Base-by-base conservation (phyloP, 306 rosid species). In the Comarum palustre region DNA sequence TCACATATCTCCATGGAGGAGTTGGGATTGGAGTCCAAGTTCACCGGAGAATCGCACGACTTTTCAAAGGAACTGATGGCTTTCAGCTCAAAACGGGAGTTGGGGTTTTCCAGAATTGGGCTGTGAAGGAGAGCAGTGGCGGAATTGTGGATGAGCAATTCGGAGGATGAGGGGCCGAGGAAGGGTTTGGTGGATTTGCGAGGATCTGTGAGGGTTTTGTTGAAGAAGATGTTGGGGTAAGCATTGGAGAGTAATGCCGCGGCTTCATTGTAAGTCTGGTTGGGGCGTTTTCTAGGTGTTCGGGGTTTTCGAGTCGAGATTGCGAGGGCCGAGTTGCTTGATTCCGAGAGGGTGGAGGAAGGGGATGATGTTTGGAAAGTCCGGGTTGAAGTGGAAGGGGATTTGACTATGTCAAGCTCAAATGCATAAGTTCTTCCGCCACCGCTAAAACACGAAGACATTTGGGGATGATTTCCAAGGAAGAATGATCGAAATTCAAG, bases 211-310 rank as follows among this genome's bases (percentile, higher is more conserved):
- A 80, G 92, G 62, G 57, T 80, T 4, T 85, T 86, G 42, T 82
- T 66, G 19, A 93, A 75, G 87, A 94, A 94, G 50, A 94, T 86
- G 51, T 88, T 86, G 0, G 99, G 99, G 77, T 94, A 94, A 0
- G 91, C 96, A 0, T 93, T 91, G 69, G 97, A 89, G 24, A 91
- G 96, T 41, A 94, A 82, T 13, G 92, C 79, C 1, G 99, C 93
- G 3, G 99, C 97, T 75, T 94, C 99, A 70, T 91, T 94, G 87
- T 89, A 94, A 27, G 84, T 94, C 75, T 94, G 97, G 78, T 94
- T 94, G 7, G 99, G 99, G 3, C 99, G 86, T 63, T 94, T 94
- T 16, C 99, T 59, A 0, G 93, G 91, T 0, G 97, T 88, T 70
- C 97, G 66, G 9, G 90, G 86, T 72, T 94, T 94, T 17, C 92